Evolutionary conservation across 2,329 filamentous ascomycete species (phyloP).

Genomic region (Ascocoryne sarcoides): DNA sequence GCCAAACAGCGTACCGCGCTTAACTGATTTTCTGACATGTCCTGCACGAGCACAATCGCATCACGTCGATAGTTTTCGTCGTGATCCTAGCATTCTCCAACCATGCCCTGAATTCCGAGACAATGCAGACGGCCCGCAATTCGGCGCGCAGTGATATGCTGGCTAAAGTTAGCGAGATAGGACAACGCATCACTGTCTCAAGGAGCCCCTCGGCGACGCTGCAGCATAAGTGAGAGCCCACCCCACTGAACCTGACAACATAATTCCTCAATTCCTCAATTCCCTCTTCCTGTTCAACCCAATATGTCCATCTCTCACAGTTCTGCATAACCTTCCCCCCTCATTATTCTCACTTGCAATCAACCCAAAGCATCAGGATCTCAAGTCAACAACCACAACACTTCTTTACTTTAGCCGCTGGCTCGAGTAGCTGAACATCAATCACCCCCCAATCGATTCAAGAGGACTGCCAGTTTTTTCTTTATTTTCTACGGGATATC

Average conservation of each 20-base stretch:
- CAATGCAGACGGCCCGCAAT: conserved; percentile 11
- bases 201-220: conserved; percentile 9
- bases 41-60: conserved; percentile 14
- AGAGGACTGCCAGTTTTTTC: conserved; percentile 9
- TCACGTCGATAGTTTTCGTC: conserved; percentile 10
- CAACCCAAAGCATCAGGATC: conserved; percentile 7
- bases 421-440: conserved; percentile 12
- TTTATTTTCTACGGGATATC: conserved; percentile 9
- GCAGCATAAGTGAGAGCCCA: conserved; percentile 22
- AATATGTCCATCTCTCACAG: conserved; percentile 12
- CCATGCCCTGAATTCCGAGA: conserved; percentile 8
- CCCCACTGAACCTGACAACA: conserved; percentile 11
- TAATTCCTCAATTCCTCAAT: conserved; percentile 1
- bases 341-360: conserved; percentile 16
- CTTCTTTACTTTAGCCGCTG: conserved; percentile 12
- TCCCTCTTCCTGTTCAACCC: conserved; percentile 6
- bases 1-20: conserved; percentile 2
- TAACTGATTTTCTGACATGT: conserved; percentile 13
- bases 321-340: conserved; percentile 10
- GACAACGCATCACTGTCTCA: conserved; percentile 28
- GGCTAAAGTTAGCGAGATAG: conserved; percentile 15
- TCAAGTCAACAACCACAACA: conserved; percentile 4
- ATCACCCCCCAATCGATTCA: conserved; percentile 10
- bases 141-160: conserved; percentile 14
- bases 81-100: conserved; percentile 8